These are phyloP conservation scores for Ensete ventricosum DNA, from an alignment of 176 grass and related monocot genomes.

Conservation along the genomic window DNA sequence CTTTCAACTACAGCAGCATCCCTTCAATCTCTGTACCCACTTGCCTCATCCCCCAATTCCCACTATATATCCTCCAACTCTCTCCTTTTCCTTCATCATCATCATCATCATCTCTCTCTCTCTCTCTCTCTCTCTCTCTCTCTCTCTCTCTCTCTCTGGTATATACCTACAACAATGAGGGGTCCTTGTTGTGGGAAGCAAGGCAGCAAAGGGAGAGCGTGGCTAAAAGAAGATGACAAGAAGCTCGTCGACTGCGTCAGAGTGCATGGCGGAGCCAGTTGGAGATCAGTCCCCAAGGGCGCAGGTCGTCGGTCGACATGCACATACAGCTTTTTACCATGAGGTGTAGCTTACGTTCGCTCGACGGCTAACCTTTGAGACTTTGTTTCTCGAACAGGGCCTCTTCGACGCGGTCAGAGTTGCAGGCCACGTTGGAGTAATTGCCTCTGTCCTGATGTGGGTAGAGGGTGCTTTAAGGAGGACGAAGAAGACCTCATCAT, in stretches of 20 bases:
- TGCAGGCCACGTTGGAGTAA: conserved; percentile 20
- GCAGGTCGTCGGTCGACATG: conserved; percentile 2
- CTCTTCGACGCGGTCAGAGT: conserved; percentile 18
- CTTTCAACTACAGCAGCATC: no score
- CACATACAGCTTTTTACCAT: no score
- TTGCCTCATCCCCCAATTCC: no score
- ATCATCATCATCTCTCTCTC: background rate
- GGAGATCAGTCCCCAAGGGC: conserved; percentile 19
- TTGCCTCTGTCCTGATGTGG: conserved; percentile 7
- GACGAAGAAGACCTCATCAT: conserved; percentile 48
- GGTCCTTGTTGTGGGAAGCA: conserved; percentile 16
- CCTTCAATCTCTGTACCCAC: no score
- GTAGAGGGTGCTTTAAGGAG: conserved; percentile 23
- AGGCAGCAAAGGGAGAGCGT: conserved; percentile 12
- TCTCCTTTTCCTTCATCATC: background rate
- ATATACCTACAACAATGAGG: conserved; percentile 3
- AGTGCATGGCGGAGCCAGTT: conserved; percentile 10
- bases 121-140: background rate
- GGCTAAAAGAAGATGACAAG: conserved; percentile 16
- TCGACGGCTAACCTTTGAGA: background rate
- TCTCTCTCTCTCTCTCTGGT: background rate
- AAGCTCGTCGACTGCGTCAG: conserved; percentile 19
- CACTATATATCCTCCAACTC: no score
- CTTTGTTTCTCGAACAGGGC: background rate
- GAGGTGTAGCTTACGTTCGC: background rate